Evolutionary conservation across 176 grass and related monocot species (phyloP), one percentile per base, ranked within the genome.

Genomic region (Olyra latifolia): DNA sequence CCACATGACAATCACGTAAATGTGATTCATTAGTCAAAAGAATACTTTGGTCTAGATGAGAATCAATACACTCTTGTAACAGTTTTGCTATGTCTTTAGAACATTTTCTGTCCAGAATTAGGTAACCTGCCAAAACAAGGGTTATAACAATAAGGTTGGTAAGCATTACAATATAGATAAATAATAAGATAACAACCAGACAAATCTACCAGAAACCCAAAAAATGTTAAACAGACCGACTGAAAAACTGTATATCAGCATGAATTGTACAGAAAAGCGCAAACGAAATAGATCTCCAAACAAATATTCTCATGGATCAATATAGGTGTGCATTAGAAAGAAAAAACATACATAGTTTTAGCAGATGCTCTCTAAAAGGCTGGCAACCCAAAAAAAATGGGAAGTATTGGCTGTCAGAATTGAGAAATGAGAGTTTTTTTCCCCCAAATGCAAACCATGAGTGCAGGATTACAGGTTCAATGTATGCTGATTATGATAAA

Each of bases 31-130:
- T 69, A 64, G 79, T 59, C 40, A 67, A 60, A 22, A 86, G 64
- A 73, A 83, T 11, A 55, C 74, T 92, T 28, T 55, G 72, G 74
- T 86, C 81, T 56, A 91, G 77, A 81, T 94, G 77, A 82, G 68
- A 86, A 69, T 71, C 67, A 74, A 98, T 83, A 48, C 85, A 89
- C 38, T 93, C 81, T 84, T 83, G 82, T 64, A 98, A 78, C 60
- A 94, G 41, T 85, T 63, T 56, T 27, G 82, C 77, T 80, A 91
- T 72, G 66, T 89, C 88, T 88, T 89, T 72, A 47, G 95, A 94
- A 80, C 62, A 83, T 81, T 85, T 76, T 38, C 42, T 70, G 83
- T 88, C 87, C 74, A 80, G 46, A 92, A 67, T 60, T 38, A 94
- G 66, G 81, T 91, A 89, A 75, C 88, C 95, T 98, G 93, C 44